Evolutionary conservation across 2,329 filamentous ascomycete species (phyloP).

Genomic region (Phialocephala subalpina): DNA sequence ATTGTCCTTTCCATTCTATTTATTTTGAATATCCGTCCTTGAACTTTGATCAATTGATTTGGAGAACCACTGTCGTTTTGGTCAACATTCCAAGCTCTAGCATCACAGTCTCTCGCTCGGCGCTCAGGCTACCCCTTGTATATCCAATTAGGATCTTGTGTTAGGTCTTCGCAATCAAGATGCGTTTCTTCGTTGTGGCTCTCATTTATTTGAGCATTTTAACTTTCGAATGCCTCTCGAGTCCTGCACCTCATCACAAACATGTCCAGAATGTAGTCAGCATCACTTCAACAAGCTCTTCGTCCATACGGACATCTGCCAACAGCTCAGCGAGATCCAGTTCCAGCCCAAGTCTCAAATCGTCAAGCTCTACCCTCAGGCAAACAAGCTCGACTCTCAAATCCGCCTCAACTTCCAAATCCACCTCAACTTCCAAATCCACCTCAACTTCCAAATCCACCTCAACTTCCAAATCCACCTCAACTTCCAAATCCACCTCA

Average conservation of each 20-base stretch:
- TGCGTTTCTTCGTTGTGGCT: neutral
- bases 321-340: neutral
- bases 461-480: neutral
- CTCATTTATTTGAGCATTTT: neutral
- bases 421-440: neutral
- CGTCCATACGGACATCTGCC: neutral
- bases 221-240: neutral
- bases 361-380: neutral
- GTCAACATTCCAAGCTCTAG: neutral
- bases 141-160: too few species aligned
- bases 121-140: neutral
- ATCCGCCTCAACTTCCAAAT: too few species aligned
- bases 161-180: neutral
- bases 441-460: too few species aligned
- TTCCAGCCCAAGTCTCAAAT: neutral
- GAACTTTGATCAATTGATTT: neutral
- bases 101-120: neutral
- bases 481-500: neutral
- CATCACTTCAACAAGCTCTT: neutral
- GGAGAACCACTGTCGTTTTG: neutral
- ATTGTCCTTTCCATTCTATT: neutral
- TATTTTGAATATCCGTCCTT: neutral
- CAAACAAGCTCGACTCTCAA: too few species aligned
- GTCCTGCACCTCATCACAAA: neutral
- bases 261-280: neutral